Evolutionary conservation across 2,329 filamentous ascomycete genomes (phyloP).

Genomic region (Chalara sp.): DNA sequence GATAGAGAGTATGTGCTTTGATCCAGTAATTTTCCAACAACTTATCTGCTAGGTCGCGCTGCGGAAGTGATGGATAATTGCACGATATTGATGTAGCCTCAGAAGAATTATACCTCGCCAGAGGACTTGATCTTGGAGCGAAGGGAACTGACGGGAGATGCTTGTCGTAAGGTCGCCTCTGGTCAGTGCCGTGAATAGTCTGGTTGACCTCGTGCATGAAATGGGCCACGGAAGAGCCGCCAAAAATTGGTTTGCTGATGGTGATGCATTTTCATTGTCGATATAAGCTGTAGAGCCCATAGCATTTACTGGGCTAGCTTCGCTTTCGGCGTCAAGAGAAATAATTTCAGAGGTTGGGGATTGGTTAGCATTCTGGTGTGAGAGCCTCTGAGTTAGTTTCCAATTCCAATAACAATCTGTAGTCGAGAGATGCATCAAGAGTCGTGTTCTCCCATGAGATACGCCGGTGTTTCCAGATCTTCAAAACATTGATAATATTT

Average conservation of each 20-base stretch:
- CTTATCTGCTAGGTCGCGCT: neutral
- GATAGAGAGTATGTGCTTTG: neutral
- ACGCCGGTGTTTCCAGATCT: too few relatives aligned
- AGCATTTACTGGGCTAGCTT: neutral
- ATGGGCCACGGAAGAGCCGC: neutral
- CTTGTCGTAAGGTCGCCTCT: neutral
- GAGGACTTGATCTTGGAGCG: neutral
- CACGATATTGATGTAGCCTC: neutral
- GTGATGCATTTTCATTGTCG: neutral
- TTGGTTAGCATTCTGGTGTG: too few relatives aligned
- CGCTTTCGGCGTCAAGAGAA: too few relatives aligned
- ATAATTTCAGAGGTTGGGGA: too few relatives aligned
- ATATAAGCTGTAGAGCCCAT: neutral
- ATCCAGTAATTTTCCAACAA: neutral
- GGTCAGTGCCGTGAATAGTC: neutral
- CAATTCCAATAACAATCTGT: too few relatives aligned
- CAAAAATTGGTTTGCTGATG: neutral
- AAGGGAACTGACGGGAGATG: neutral
- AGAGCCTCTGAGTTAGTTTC: too few relatives aligned
- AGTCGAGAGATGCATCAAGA: too few relatives aligned
- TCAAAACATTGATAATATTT: too few relatives aligned
- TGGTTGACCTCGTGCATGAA: neutral
- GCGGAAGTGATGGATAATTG: neutral
- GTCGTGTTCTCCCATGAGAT: too few relatives aligned
- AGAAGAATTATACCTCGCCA: neutral